phyloP scores from a whole-genome alignment of 2,329 filamentous ascomycete species.

The Talaromyces piceae region DNA sequence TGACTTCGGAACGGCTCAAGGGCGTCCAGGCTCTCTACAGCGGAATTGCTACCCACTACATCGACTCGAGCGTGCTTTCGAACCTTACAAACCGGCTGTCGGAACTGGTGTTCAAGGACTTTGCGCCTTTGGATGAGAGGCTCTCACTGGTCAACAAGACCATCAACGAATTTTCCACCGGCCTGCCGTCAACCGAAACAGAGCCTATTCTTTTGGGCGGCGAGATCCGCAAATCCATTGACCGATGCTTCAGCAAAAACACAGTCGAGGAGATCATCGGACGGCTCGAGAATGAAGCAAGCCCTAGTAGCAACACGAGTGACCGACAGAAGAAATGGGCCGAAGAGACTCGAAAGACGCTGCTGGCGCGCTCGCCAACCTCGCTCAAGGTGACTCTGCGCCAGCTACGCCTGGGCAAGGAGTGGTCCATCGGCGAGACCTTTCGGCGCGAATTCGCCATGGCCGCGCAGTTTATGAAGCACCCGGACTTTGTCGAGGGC shows the following conservation, averaged over 20 bases:
- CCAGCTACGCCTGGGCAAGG: slow-evolving; percentile 68
- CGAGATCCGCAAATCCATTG: slow-evolving; percentile 68
- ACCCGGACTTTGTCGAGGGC: slow-evolving; percentile 85
- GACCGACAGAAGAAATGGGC: slow-evolving; percentile 62
- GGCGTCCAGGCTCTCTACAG: slow-evolving; percentile 85
- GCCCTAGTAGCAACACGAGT: slow-evolving; percentile 31
- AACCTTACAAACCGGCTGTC: slow-evolving; percentile 76
- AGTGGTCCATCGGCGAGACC: slow-evolving; percentile 75
- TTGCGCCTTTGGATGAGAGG: slow-evolving; percentile 55
- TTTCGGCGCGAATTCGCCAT: slow-evolving; percentile 84
- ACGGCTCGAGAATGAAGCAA: slow-evolving; percentile 56
- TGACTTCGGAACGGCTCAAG: slow-evolving; percentile 76
- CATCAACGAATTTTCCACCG: slow-evolving; percentile 85
- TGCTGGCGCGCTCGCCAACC: slow-evolving; percentile 75
- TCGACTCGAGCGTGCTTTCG: slow-evolving; percentile 81
- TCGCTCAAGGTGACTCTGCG: slow-evolving; percentile 75
- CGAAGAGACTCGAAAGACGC: slow-evolving; percentile 63
- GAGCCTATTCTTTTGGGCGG: slow-evolving; percentile 62
- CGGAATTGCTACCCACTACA: slow-evolving; percentile 89
- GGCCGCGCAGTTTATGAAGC: slow-evolving; percentile 78
- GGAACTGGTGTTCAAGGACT: slow-evolving; percentile 82
- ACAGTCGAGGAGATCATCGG: slow-evolving; percentile 62
- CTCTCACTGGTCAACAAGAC: slow-evolving; percentile 71
- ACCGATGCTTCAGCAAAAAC: slow-evolving; percentile 67
- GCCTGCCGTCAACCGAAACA: slow-evolving; percentile 57